Evolutionary conservation across 225 moss, liverwort and hornwort species (phyloP), one percentile per base, ranked within the genome.

Genomic region (Marchantia paleacea): DNA sequence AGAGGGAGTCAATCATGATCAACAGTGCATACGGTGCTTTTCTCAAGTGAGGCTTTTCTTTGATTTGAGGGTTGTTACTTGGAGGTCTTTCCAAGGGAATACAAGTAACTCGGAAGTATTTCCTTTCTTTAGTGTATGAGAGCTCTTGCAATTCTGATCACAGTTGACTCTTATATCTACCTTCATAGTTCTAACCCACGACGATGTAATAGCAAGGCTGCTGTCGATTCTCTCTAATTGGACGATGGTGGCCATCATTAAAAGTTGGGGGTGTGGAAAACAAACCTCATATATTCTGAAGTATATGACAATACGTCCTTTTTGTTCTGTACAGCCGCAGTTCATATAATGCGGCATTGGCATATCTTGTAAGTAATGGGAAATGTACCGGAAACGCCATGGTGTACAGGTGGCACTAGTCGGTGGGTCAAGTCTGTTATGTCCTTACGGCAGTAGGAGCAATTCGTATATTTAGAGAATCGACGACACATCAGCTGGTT

Each of bases 1-100:
- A 74, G 74, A 28, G 72, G 74, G 54, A 74, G 54, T 55, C 28
- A 28, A 74, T 54, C 74, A 28, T 74, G 53, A 28, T 29, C 54
- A 55, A 29, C 26, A 29, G 54, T 74, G 54, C 74, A 55, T 55
- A 12, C 26, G 14, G 54, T 74, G 53, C 26, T 48, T 70, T 28
- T 72, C 24, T 73, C 54, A 55, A 10, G 14, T 28, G 55, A 74
- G 74, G 15, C 55, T 12, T 74, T 74, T 28, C 13, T 25, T 28
- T 26, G 54, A 13, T 29, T 29, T 26, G 3, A 28, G 52, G 13
- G 26, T 28, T 29, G 25, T 73, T 39, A 74, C 29, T 74, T 18
- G 55, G 24, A 52, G 51, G 0, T 52, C 14, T 74, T 7, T 0
- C 7, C 7, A 54, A 18, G 74, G 51, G 50, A 20, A 25, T 72